Evolutionary conservation across 1,139 yeast species (phyloP), one percentile per base, ranked within the genome.

Genomic region (Ogataea hybrid): DNA sequence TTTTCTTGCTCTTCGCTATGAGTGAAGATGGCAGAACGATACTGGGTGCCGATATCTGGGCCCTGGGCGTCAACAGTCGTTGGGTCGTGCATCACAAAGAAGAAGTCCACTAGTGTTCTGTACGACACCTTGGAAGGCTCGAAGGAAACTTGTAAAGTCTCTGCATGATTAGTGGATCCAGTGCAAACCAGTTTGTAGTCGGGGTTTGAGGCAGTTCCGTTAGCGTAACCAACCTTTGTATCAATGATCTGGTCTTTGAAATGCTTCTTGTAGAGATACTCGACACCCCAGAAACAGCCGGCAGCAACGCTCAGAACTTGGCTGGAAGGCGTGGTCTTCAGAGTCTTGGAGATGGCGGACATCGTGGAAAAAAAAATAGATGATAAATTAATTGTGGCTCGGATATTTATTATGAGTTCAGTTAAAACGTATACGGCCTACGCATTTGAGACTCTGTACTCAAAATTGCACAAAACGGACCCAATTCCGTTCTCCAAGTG

Each of bases 261-360:
- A 50, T 84, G 75, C 59, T 84, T 84, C 49, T 82, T 69, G 67
- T 78, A 89, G 29, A 90, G 80, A 55, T 84, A 84, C 59, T 92
- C 97, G 10, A 85, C 88, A 15, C 96, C 96, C 97, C 97, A 90
- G 71, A 89, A 92, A 61, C 98, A 90, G 3, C 94, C 94, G 2
- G 85, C 89, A 1, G 87, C 90, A 17, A 84, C 62, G 0, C 89
- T 83, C 42, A 81, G 62, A 28, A 81, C 53, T 52, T 75, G 71
- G 38, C 83, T 66, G 6, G 65, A 57, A 6, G 65, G 51, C 5
- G 73, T 64, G 22, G 62, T 64, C 46, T 65, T 69, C 18, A 73
- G 54, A 10, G 68, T 61, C 42, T 61, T 65, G 11, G 70, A 66
- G 14, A 64, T 48, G 9, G 58, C 41, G 6, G 59, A 40, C 27